A percentile compares a stretch with the other conserved stretches of the same genome.
phyloP scores from a whole-genome alignment of 2,329 filamentous ascomycete genomes.

The Sclerotinia borealis region DNA sequence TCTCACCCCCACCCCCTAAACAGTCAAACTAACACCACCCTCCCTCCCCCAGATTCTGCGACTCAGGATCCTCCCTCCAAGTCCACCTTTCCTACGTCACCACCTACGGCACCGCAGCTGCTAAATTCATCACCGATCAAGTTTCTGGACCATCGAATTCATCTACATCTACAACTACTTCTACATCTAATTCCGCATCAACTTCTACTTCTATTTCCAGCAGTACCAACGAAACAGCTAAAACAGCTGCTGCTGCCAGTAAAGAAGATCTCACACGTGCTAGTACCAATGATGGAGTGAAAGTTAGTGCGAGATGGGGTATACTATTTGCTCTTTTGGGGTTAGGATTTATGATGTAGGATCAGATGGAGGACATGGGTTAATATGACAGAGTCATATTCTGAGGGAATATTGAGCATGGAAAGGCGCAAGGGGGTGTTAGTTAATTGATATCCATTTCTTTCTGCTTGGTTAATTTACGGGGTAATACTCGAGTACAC shows the following conservation, averaged over 20 bases:
- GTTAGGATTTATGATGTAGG: background rate
- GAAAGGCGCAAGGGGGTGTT: no score
- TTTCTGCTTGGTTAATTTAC: no score
- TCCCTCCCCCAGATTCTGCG: background rate
- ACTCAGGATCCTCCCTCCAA: background rate
- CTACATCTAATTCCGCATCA: background rate
- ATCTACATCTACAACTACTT: background rate
- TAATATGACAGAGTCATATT: no score
- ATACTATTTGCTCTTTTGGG: background rate
- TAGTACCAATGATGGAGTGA: background rate
- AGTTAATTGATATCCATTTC: background rate
- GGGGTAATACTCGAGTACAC: no score
- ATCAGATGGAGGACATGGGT: background rate
- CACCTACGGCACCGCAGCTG: background rate
- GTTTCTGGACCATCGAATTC: background rate
- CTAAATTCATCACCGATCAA: slow-evolving; percentile 10
- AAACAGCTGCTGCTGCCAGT: no score
- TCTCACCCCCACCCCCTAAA: background rate
- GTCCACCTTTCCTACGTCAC: slow-evolving; percentile 3
- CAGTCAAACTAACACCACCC: background rate
- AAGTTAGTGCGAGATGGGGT: background rate
- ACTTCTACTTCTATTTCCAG: background rate
- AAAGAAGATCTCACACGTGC: no score
- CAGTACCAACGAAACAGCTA: background rate
- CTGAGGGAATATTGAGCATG: no score